Base-by-base conservation (phyloP, 495 filamentous ascomycete species). In the Chaetomium cochliodes region DNA sequence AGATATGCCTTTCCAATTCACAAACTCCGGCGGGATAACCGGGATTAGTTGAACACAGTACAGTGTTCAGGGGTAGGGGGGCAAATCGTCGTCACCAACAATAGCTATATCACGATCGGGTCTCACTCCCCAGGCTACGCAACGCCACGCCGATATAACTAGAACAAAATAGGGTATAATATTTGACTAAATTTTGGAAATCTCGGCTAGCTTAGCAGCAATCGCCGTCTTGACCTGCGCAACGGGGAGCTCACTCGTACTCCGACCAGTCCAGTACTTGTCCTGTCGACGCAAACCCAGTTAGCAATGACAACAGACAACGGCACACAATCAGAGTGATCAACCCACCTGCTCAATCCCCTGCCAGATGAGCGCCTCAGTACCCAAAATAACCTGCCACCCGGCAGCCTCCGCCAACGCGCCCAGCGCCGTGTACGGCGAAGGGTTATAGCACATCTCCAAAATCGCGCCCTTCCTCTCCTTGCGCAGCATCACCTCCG, bases 371-470 rank as follows among this genome's bases (percentile, higher is more conserved):
- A 92, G 75, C 1, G 88, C 86, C 76, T 91, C 89, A 0, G 85
- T 87, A 0, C 88, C 89, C 23, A 86, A 69, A 55, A 91, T 86
- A 13, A 91, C 84, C 74, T 85, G 79, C 89, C 88, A 91, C 8
- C 88, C 86, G 18, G 78, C 78, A 2, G 73, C 73, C 59, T 82
- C 77, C 23, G 84, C 82, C 33, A 88, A 66, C 61, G 76, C 74
- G 6, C 81, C 86, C 58, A 91, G 84, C 65, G 81, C 81, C 0
- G 89, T 92, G 74, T 84, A 85, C 0, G 87, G 87, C 47, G 78
- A 76, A 1, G 89, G 89, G 70, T 90, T 88, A 72, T 92, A 91
- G 78, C 88, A 90, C 89, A 92, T 91, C 76, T 92, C 89, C 66
- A 91, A 73, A 44, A 92, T 85, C 9, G 84, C 84, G 12, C 89